Conservation (phyloP, 179 eudicot species). For the Beta lomatogona region DNA sequence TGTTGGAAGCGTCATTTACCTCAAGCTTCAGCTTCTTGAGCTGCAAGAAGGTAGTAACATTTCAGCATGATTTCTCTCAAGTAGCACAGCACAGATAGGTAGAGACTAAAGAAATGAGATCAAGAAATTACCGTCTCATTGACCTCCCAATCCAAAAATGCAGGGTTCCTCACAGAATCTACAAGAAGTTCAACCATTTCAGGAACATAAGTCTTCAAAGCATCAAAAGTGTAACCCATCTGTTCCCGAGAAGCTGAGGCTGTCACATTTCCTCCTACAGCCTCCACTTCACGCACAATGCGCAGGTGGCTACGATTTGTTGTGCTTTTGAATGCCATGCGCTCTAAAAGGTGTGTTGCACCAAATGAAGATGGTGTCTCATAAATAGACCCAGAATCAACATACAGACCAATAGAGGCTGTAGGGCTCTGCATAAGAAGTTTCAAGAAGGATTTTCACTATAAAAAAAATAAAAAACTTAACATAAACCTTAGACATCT, state of each 20-base stretch:
- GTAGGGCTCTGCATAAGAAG: conserved; percentile 61
- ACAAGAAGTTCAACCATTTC: conserved; percentile 95
- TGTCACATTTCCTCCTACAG: conserved; percentile 81
- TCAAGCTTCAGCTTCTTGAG: conserved; percentile 70
- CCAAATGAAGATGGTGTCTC: conserved; percentile 75
- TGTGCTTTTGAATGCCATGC: conserved; percentile 97
- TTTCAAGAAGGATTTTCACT: not conserved
- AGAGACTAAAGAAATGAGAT: conserved; percentile 1
- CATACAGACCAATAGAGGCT: conserved; percentile 88
- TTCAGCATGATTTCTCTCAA: not conserved
- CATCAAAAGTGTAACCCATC: conserved; percentile 86
- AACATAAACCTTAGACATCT: not conserved
- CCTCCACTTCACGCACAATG: conserved; percentile 92
- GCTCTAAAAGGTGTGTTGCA: conserved; percentile 87
- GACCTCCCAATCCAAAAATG: conserved; percentile 93
- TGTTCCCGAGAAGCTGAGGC: conserved; percentile 88
- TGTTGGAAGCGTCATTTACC: conserved; percentile 68
- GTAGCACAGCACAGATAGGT: not conserved
- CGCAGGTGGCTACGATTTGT: conserved; percentile 83
- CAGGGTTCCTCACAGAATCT: conserved; percentile 90
- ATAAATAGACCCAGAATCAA: conserved; percentile 82
- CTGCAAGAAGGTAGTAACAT: conserved; percentile 38
- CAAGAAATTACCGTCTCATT: conserved; percentile 68
- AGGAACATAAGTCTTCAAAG: conserved; percentile 80
- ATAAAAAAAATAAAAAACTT: not conserved